phyloP scores from a whole-genome alignment of 768 basidiomycete genomes.

The Pluteus cervinus region DNA sequence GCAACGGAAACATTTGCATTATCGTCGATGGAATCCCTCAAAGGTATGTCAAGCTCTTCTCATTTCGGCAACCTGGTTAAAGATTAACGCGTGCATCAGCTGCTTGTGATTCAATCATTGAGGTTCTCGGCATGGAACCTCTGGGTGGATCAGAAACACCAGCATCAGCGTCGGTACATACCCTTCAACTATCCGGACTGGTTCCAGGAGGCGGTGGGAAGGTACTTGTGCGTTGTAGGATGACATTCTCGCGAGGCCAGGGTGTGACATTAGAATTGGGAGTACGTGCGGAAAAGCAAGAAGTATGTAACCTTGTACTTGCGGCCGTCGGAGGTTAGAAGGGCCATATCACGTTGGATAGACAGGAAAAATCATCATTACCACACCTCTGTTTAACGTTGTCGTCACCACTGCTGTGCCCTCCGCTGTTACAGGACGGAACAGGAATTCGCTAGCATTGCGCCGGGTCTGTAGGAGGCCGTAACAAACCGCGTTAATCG shows the following conservation, averaged over 20 bases:
- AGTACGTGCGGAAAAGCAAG: slow-evolving; percentile 88
- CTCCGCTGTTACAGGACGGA: too few species aligned
- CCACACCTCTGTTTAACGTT: too few species aligned
- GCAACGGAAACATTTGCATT: slow-evolving; percentile 93
- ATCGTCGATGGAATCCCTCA: slow-evolving; percentile 87
- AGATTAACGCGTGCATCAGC: slow-evolving; percentile 43
- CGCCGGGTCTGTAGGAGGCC: too few species aligned
- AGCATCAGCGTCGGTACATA: slow-evolving; percentile 81
- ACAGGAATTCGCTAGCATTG: too few species aligned
- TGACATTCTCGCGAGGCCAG: slow-evolving; percentile 87
- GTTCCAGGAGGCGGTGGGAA: slow-evolving; percentile 94
- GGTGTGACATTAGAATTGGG: slow-evolving; percentile 91
- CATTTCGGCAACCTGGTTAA: slow-evolving; percentile 10
- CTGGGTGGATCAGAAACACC: slow-evolving; percentile 88
- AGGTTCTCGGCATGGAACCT: slow-evolving; percentile 95
- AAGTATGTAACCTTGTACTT: slow-evolving; percentile 81
- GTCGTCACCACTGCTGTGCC: too few species aligned
- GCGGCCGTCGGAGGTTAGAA: slow-evolving; percentile 74
- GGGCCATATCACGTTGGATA: too few species aligned
- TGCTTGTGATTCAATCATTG: slow-evolving; percentile 93
- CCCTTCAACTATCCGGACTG: slow-evolving; percentile 87
- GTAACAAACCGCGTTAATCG: too few species aligned
- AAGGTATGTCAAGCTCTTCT: slow-evolving; percentile 52
- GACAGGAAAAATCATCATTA: too few species aligned
- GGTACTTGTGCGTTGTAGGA: slow-evolving; percentile 87